A percentile compares a stretch with the other conserved stretches of the same genome.
phyloP scores from a whole-genome alignment of 441 rosid species.

The Populus hybrid region DNA sequence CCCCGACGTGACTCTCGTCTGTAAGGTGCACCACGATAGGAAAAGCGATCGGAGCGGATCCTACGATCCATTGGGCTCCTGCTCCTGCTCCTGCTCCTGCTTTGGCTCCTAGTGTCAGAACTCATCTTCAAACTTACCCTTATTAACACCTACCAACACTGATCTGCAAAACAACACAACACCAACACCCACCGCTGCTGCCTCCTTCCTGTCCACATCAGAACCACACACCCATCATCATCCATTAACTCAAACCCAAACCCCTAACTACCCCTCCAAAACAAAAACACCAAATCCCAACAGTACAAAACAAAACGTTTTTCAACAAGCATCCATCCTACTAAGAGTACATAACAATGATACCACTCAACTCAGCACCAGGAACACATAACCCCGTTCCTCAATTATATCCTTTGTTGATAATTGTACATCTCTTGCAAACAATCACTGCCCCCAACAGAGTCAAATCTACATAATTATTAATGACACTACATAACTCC shows the following conservation, averaged over 20 bases:
- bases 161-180: slow-evolving; percentile 39
- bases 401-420: slow-evolving; percentile 33
- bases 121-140: slow-evolving; percentile 57
- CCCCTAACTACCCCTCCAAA: slow-evolving; percentile 46
- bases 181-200: slow-evolving; percentile 43
- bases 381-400: slow-evolving; percentile 20
- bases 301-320: slow-evolving; percentile 36
- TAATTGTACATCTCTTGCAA: slow-evolving; percentile 29
- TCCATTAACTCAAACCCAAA: slow-evolving; percentile 48
- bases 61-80: slow-evolving; percentile 85
- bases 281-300: slow-evolving; percentile 48
- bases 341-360: slow-evolving; percentile 24
- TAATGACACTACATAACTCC: slow-evolving; percentile 22
- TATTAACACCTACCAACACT: slow-evolving; percentile 44
- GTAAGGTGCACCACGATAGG: slow-evolving; percentile 90
- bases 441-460: slow-evolving; percentile 24
- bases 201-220: slow-evolving; percentile 70
- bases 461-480: slow-evolving; percentile 16
- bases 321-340: slow-evolving; percentile 45
- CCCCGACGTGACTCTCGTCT: slow-evolving; percentile 69
- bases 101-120: slow-evolving; percentile 57
- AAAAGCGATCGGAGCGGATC: slow-evolving; percentile 71
- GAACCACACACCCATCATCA: slow-evolving; percentile 67
- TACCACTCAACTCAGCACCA: slow-evolving; percentile 27
- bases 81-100: slow-evolving; percentile 59